A percentile compares a stretch with the other conserved stretches of the same genome.
Evolutionary conservation across 495 filamentous ascomycete genomes (phyloP).

Genomic region (Lentithecium fluviatile): DNA sequence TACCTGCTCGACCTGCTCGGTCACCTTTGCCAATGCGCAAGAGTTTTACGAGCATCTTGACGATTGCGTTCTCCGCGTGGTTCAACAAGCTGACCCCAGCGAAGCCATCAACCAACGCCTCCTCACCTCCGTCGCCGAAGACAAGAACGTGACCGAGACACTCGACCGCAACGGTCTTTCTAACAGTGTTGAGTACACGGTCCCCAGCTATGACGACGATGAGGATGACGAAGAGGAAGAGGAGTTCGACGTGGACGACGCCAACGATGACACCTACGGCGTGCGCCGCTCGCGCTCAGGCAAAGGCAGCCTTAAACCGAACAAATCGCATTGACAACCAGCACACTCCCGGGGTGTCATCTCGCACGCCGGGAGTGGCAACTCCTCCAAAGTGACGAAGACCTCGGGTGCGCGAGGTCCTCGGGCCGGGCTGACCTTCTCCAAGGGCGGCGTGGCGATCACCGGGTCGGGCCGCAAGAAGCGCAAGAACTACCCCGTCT

Average conservation of each 20-base stretch:
- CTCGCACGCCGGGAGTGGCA: conserved; percentile 55
- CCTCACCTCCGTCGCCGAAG: conserved; percentile 76
- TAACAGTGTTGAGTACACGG: conserved; percentile 55
- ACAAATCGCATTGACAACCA: conserved; percentile 57
- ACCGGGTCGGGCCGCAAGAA: conserved; percentile 72
- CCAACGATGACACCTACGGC: conserved; percentile 60
- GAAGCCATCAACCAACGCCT: conserved; percentile 92
- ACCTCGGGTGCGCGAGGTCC: conserved; percentile 43
- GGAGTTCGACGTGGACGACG: conserved; percentile 63
- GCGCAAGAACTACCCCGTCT: conserved; percentile 84
- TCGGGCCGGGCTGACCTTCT: conserved; percentile 48
- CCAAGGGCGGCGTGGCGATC: conserved; percentile 52
- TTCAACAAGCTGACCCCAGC: conserved; percentile 94
- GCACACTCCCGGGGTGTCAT: conserved; percentile 54
- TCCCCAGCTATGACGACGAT: conserved; percentile 53
- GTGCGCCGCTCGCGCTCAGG: conserved; percentile 50
- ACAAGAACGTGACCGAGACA: conserved; percentile 78
- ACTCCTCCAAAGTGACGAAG: conserved; percentile 46
- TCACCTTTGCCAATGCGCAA: conserved; percentile 89
- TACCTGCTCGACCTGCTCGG: conserved; percentile 93
- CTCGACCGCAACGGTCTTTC: conserved; percentile 76
- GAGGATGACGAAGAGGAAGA: conserved; percentile 59
- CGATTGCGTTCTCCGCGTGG: conserved; percentile 95
- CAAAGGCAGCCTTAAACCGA: conserved; percentile 50
- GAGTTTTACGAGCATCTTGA: conserved; percentile 99